Evolutionary conservation across 2,329 filamentous ascomycete genomes (phyloP).

Genomic region (Tolypocladium endophyticum): DNA sequence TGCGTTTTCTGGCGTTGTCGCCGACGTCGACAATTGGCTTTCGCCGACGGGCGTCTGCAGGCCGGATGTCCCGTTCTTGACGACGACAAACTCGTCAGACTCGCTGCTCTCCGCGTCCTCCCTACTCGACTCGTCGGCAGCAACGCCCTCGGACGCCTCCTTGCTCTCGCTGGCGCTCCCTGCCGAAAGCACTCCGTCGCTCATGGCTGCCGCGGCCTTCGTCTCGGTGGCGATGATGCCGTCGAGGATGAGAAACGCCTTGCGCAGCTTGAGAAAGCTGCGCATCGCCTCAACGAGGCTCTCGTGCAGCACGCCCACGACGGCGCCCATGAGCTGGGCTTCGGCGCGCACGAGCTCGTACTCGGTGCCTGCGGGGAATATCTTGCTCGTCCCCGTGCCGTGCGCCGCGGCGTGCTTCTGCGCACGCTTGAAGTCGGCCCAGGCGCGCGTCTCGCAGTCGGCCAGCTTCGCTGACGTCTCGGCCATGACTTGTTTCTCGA

Average conservation of each 20-base stretch:
- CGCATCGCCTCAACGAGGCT: slow-evolving; percentile 83
- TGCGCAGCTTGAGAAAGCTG: slow-evolving; percentile 86
- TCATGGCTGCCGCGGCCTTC: slow-evolving; percentile 32
- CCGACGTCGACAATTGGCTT: slow-evolving; percentile 8
- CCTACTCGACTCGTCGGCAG: slow-evolving; percentile 9
- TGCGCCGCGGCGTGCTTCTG: slow-evolving; percentile 45
- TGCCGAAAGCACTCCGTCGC: neutral
- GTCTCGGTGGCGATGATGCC: slow-evolving; percentile 66
- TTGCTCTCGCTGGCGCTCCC: slow-evolving; percentile 9
- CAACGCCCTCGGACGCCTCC: slow-evolving; percentile 8
- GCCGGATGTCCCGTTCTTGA: slow-evolving; percentile 35
- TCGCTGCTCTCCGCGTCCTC: slow-evolving; percentile 7
- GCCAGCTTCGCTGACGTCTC: slow-evolving; percentile 64
- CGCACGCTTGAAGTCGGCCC: slow-evolving; percentile 65
- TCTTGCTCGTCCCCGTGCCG: slow-evolving; percentile 19
- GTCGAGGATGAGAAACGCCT: slow-evolving; percentile 77
- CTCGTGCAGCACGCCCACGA: slow-evolving; percentile 84
- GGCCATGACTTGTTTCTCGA: slow-evolving; percentile 85
- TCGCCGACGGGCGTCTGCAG: slow-evolving; percentile 28
- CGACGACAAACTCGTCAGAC: slow-evolving; percentile 38
- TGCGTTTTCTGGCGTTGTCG: slow-evolving; percentile 8
- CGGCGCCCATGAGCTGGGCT: slow-evolving; percentile 78
- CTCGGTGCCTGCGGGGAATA: slow-evolving; percentile 79
- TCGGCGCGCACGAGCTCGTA: slow-evolving; percentile 77
- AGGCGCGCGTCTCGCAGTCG: slow-evolving; percentile 67